Evolutionary conservation across 2,329 filamentous ascomycete species (phyloP), one percentile per base, ranked within the genome.

Genomic region (Pseudocercospora pini-densiflorae): DNA sequence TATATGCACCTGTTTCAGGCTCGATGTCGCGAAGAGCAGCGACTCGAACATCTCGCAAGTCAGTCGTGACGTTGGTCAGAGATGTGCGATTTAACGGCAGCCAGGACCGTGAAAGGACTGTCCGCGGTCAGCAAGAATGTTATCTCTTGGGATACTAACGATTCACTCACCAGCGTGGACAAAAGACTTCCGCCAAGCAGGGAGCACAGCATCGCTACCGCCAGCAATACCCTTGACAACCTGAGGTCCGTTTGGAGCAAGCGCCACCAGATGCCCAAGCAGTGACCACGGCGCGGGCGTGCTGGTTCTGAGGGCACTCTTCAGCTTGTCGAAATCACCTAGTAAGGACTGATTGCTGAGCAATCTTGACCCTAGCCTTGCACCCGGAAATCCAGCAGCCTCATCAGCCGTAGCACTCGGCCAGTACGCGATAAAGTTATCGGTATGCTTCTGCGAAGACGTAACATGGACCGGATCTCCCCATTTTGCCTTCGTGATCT

Each of bases 1-100:
- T 71, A 69, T 85, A 85, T 6, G 80, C 78, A 23, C 80, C 53
- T 75, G 79, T 51, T 74, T 80, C 23, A 73, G 81, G 76, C 8
- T 80, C 78, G 16, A 86, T 69, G 6, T 79, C 65, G 43, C 77
- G 77, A 3, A 86, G 63, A 51, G 49, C 65, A 12, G 58, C 60
- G 5, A 60, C 45, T 16, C 40, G 27, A 14, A 63, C 24, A 12
- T 65, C 61, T 23, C 63, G 54, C 10, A 71, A 57, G 12, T 43
- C 53, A 3, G 62, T 59, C 1, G 67, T 69, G 24, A 62, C 55
- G n/a, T 31, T 21, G 2, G 45, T 27, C 33, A 68, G 60, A 76
- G 77, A 21, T 19, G 80, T 80, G 24, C 79, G 73, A 65, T 76
- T 67, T 33, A 78, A 67, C 1, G 67, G 62, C 16, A 70, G 45